These are phyloP conservation scores for Cryptosporidium viatorum DNA, from an alignment of 169 alveolate genomes.

Conservation along the genomic window DNA sequence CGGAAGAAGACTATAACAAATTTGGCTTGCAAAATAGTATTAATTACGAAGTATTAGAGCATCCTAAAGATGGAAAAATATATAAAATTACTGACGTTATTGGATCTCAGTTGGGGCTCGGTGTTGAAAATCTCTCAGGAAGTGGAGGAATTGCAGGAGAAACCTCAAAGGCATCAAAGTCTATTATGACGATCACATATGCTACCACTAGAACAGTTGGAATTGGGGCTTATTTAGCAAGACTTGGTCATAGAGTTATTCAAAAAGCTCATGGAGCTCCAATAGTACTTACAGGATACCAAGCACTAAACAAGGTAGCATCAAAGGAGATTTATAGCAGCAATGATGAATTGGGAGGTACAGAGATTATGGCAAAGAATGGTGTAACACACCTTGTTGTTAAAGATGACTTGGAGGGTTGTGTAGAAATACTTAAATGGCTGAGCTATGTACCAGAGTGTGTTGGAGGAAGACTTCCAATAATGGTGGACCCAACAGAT, in stretches of 20 bases:
- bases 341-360: conserved; percentile 91
- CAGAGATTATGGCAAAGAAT: conserved; percentile 87
- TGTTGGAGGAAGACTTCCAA: conserved; percentile 82
- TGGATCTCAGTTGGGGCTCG: conserved; percentile 80
- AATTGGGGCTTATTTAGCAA: conserved; percentile 89
- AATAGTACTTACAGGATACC: conserved; percentile 88
- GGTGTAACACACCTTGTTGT: conserved; percentile 89
- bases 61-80: conserved; percentile 80
- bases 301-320: conserved; percentile 87
- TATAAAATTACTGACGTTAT: conserved; percentile 77
- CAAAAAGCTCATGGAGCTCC: conserved; percentile 87
- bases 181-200: conserved; percentile 86
- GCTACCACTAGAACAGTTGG: conserved; percentile 90
- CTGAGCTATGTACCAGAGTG: conserved; percentile 85
- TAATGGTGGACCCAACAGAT: conserved; percentile 78
- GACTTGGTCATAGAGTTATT: conserved; percentile 88
- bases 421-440: conserved; percentile 84
- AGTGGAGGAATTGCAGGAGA: conserved; percentile 91
- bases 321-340: conserved; percentile 88
- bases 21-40: conserved; percentile 79
- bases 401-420: conserved; percentile 85
- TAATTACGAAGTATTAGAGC: conserved; percentile 78
- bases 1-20: conserved; percentile 78
- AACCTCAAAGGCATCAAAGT: conserved; percentile 88
- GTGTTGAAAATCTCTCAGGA: conserved; percentile 88